Conservation (phyloP, 257 asterid genomes). For the Plantago ovata region DNA sequence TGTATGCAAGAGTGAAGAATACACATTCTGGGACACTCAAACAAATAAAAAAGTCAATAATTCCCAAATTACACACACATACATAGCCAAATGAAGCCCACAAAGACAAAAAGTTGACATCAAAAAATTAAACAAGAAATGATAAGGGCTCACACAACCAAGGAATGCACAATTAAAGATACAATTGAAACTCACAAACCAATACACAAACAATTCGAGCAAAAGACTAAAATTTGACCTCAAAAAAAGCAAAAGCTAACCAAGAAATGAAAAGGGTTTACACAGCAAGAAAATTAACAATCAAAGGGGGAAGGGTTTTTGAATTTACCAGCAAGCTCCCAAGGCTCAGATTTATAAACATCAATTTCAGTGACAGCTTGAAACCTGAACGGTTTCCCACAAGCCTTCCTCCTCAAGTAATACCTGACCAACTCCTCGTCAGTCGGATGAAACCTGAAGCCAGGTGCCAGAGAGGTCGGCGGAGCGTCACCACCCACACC, state of each 20-base stretch:
- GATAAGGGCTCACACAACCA: background rate
- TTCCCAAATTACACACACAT: no score
- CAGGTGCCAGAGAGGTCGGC: conserved; percentile 85
- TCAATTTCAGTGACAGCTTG: conserved; percentile 88
- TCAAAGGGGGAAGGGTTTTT: background rate
- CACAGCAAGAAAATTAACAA: background rate
- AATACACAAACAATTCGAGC: background rate
- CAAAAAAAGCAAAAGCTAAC: background rate
- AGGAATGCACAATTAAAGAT: no score
- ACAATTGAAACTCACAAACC: no score
- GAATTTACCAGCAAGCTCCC: conserved; percentile 73
- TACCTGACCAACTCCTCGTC: conserved; percentile 92
- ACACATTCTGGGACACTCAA: background rate
- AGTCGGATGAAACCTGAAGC: conserved; percentile 94
- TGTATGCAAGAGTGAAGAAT: background rate
- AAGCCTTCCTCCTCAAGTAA: conserved; percentile 79
- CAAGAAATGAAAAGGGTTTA: background rate
- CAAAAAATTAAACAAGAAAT: no score
- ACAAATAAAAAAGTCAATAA: background rate
- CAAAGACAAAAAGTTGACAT: no score
- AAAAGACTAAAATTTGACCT: background rate
- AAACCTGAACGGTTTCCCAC: conserved; percentile 73
- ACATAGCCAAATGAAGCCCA: no score
- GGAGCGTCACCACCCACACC: conserved; percentile 47
- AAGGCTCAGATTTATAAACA: conserved; percentile 97